These are phyloP conservation scores for Pestalotiopsis sp. DNA, from an alignment of 2,329 filamentous ascomycete genomes.

Conservation along the genomic window DNA sequence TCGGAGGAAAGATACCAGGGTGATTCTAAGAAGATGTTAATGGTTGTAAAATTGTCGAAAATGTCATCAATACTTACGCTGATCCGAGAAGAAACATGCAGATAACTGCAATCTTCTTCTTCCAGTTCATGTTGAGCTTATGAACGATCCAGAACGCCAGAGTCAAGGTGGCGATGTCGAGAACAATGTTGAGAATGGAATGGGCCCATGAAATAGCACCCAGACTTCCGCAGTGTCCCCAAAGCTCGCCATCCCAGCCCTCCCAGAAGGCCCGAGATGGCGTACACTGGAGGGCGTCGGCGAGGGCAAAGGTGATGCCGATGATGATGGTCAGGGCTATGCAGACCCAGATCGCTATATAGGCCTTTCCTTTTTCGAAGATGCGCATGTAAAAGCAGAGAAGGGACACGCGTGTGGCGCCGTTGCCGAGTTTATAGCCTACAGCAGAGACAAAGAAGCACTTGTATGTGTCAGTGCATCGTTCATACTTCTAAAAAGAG, in stretches of 20 bases:
- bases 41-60: background rate
- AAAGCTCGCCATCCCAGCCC: slow-evolving; percentile 8
- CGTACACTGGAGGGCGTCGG: slow-evolving; percentile 3
- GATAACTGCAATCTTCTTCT: background rate
- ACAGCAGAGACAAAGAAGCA: slow-evolving; percentile 8
- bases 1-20: background rate
- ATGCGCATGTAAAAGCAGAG: slow-evolving; percentile 6
- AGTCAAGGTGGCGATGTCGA: background rate
- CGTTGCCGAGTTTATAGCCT: slow-evolving; percentile 5
- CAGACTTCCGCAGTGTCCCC: background rate
- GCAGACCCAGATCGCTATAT: background rate
- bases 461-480: background rate
- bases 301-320: background rate
- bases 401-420: background rate
- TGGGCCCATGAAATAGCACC: slow-evolving; percentile 7
- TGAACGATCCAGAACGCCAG: slow-evolving; percentile 8
- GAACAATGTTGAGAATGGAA: slow-evolving; percentile 7
- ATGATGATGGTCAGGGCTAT: background rate
- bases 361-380: background rate
- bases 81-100: slow-evolving; percentile 7
- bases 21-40: background rate
- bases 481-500: too few relatives aligned
- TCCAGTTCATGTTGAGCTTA: slow-evolving; percentile 2
- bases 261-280: slow-evolving; percentile 2
- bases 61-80: background rate